phyloP scores from a whole-genome alignment of 2,329 filamentous ascomycete genomes.

The Ophidiomyces ophidiicola region DNA sequence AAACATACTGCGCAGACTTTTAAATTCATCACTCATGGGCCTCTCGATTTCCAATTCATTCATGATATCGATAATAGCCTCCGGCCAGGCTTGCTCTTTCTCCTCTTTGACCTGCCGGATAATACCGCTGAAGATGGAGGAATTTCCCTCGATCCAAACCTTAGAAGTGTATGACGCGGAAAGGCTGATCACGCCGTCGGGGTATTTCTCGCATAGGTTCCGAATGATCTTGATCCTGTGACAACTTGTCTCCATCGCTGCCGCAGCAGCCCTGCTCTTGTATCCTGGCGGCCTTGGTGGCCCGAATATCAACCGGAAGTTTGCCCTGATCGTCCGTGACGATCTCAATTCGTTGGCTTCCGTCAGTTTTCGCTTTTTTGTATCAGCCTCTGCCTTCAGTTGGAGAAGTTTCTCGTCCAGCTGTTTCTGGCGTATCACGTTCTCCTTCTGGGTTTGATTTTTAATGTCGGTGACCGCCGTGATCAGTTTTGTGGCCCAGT shows the following conservation, averaged over 20 bases:
- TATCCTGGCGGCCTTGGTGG: no score
- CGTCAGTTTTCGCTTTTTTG: neutral
- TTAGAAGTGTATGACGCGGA: no score
- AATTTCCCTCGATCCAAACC: no score
- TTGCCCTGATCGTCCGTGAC: no score
- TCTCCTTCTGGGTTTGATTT: neutral
- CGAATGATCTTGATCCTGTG: no score
- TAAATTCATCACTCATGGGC: neutral
- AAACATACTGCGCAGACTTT: no score
- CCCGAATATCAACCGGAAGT: no score
- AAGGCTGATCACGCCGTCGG: no score
- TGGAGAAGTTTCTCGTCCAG: neutral
- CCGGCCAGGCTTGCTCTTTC: neutral
- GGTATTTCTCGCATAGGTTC: no score
- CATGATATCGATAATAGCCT: neutral
- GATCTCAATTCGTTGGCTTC: neutral
- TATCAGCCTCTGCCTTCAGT: neutral
- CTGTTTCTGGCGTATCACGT: neutral
- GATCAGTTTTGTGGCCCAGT: neutral
- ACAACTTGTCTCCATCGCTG: no score
- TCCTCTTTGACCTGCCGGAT: neutral
- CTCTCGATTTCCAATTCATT: neutral
- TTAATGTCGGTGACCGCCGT: neutral
- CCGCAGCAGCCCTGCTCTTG: no score
- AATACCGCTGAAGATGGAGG: no score